Evolutionary conservation across 257 asterid species (phyloP).

Genomic region (Solanum okadae): DNA sequence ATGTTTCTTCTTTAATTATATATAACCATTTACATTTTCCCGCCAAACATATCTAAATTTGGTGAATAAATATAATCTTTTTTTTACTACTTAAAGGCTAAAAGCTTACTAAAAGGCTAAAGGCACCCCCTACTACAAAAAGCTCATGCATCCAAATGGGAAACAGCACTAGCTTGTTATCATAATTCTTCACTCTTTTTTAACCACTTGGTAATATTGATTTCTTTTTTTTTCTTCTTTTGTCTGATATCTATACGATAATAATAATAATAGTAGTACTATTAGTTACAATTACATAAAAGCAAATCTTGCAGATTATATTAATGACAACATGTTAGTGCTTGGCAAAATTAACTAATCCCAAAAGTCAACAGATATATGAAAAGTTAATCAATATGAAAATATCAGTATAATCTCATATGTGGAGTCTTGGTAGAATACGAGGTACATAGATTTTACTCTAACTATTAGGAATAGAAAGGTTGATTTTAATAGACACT

Average conservation of each 20-base stretch:
- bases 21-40: neutral
- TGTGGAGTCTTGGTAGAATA: too few species aligned
- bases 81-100: neutral
- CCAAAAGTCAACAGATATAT: neutral
- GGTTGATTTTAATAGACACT: neutral
- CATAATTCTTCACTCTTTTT: neutral
- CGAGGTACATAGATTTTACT: too few species aligned
- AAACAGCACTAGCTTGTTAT: neutral
- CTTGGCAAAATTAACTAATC: neutral
- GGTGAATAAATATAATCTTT: neutral
- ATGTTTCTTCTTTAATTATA: neutral
- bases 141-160: conserved; percentile 1
- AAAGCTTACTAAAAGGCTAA: neutral
- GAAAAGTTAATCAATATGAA: neutral
- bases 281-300: neutral
- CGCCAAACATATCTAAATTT: neutral
- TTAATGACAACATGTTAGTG: neutral
- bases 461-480: neutral
- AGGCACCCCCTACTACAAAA: neutral
- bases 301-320: neutral
- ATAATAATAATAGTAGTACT: neutral
- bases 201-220: neutral
- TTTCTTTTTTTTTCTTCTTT: neutral
- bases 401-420: too few species aligned
- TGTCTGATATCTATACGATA: neutral